Base-by-base conservation (phyloP, 495 filamentous ascomycete species). In the Venustampulla echinocandica region DNA sequence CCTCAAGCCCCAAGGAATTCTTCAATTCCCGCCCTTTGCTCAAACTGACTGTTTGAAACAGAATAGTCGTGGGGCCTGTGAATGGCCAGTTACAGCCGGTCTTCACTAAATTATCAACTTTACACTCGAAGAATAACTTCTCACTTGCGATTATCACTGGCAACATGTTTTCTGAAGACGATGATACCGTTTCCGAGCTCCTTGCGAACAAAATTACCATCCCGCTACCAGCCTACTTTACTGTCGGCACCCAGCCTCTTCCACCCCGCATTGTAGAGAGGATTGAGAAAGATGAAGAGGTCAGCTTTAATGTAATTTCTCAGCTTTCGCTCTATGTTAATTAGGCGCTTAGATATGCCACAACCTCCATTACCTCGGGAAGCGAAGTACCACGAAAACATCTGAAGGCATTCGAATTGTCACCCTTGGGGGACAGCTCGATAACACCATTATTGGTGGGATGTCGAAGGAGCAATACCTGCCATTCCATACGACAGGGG, bases 361-460 rank as follows among this genome's bases (percentile, higher is more conserved):
- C 1, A 95, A 97, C 53, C 73, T 98, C 2, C 87, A 83, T 64
- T 93, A 80, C 60, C 77, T 97, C 0, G 87, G 87, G 18, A 93
- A 88, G 60, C 82, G 85, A 44, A 84, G 80, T 22, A 78, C 80
- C 7, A 79, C 87, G 30, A 95, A 90, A 61, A 98, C 92, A 0
- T 82, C 85, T 17, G 88, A 95, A 44, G 92, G 92, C 10, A 72
- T 98, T 18, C 77, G 83, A 10, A 85, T 98, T 44, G 84, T 87
- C 3, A 68, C 83, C 9, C 70, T 96, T 1, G 90, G 90, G 32
- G 92, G 92, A 0, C 61, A 64, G 10, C 65, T 85, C 0, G 77
- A 84, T 54, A 40, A 68, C 7, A 65, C 64, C 23, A 64, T 75
- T 13, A 64, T 71, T 41, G 68, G 64, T 18, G 71, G 73, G 3